These are phyloP conservation scores for Choanephora cucurbitarum DNA, from an alignment of 371 early-diverging fungal genomes.

Conservation along the genomic window DNA sequence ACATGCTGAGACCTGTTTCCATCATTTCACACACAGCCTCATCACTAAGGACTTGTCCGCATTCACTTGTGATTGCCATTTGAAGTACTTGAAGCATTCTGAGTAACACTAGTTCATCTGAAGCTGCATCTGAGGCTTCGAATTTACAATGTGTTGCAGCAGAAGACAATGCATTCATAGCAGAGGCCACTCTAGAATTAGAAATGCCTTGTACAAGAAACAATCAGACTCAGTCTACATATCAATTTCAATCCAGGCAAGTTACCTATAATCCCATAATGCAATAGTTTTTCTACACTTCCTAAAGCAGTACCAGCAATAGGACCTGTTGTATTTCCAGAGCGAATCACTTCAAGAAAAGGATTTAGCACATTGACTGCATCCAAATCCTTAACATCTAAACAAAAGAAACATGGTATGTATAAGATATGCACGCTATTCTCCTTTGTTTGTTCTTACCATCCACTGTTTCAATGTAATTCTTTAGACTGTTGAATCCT, in stretches of 20 bases:
- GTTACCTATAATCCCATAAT: constrained; percentile 83
- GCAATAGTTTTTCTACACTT: constrained; percentile 87
- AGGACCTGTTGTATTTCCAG: constrained; percentile 92
- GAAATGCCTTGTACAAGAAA: constrained; percentile 50
- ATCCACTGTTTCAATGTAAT: constrained; percentile 60
- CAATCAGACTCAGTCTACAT: too few relatives aligned
- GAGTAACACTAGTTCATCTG: constrained; percentile 92
- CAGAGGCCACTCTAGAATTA: constrained; percentile 66
- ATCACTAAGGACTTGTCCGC: constrained; percentile 77
- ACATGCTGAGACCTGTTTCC: constrained; percentile 95
- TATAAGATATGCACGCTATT: background rate
- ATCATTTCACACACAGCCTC: constrained; percentile 95
- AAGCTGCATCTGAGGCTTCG: constrained; percentile 88
- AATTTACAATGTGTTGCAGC: constrained; percentile 95
- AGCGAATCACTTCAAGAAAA: constrained; percentile 88
- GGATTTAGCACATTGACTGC: constrained; percentile 81
- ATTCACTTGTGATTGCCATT: constrained; percentile 66
- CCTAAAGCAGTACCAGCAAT: constrained; percentile 90
- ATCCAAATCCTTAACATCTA: constrained; percentile 64
- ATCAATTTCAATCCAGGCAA: too few relatives aligned
- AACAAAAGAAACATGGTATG: background rate
- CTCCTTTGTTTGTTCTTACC: constrained; percentile 40
- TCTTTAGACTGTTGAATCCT: constrained; percentile 70
- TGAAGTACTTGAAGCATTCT: constrained; percentile 85
- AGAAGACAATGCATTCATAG: constrained; percentile 72